These are phyloP conservation scores for Phytophthora litchii DNA, from an alignment of 352 stramenopile species.

Conservation along the genomic window DNA sequence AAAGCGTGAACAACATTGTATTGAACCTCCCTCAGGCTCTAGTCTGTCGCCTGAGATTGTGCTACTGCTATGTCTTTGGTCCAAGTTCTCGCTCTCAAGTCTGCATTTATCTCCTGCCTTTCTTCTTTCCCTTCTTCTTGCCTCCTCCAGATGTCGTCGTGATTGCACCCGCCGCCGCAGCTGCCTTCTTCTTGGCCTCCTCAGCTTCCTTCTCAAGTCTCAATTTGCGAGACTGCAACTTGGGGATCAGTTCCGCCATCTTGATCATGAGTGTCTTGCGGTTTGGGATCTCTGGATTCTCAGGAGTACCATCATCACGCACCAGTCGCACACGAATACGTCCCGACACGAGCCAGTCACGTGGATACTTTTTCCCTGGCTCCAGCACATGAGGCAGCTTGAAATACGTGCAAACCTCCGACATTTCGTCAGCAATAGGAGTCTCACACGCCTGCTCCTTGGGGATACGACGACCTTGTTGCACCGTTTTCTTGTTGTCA, in stretches of 20 bases:
- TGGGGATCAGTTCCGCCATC: constrained; percentile 88
- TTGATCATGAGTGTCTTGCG: constrained; percentile 85
- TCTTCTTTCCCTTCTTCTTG: constrained; percentile 91
- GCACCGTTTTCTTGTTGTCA: constrained; percentile 82
- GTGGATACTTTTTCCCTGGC: constrained; percentile 82
- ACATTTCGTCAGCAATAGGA: constrained; percentile 82
- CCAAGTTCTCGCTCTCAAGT: neutral
- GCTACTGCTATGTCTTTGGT: constrained; percentile 3
- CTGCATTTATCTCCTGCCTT: constrained; percentile 77
- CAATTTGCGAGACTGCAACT: constrained; percentile 81
- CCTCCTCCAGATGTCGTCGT: constrained; percentile 41
- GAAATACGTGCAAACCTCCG: constrained; percentile 82
- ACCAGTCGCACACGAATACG: constrained; percentile 76
- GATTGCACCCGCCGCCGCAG: constrained; percentile 33
- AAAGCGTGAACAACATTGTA: constrained; percentile 29
- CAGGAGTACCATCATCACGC: constrained; percentile 59
- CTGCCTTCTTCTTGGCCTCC: constrained; percentile 54
- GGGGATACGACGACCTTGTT: constrained; percentile 74
- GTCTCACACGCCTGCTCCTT: constrained; percentile 72
- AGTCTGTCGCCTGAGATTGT: constrained; percentile 14
- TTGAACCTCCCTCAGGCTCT: constrained; percentile 26
- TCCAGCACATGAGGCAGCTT: constrained; percentile 84
- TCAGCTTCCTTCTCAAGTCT: constrained; percentile 75
- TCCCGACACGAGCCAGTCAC: constrained; percentile 75
- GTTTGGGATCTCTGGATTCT: constrained; percentile 72